Conservation (phyloP, 768 basidiomycete species). For the Termitomyces sp. region DNA sequence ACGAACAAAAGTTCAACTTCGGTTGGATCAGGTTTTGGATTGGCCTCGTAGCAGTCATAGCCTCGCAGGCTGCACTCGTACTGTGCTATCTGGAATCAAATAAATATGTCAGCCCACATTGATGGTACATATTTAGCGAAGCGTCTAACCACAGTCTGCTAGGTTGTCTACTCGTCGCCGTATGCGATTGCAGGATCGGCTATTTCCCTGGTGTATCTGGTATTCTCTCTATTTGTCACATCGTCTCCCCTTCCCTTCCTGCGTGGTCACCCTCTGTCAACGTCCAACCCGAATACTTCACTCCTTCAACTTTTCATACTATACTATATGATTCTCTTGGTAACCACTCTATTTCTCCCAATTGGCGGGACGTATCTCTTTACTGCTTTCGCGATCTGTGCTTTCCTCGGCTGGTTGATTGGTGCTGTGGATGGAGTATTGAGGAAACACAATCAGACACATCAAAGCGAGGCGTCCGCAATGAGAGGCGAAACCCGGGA, state of each 20-base stretch:
- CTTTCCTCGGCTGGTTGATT: conserved; percentile 41
- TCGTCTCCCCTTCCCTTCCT: conserved; percentile 4
- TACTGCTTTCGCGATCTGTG: conserved; percentile 48
- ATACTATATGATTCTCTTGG: conserved; percentile 53
- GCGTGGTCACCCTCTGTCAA: neutral
- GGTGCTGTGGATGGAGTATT: conserved; percentile 30
- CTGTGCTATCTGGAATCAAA: conserved; percentile 51
- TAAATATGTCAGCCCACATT: conserved; percentile 50
- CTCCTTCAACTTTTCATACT: conserved; percentile 51
- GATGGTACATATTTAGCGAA: neutral
- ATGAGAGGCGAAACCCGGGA: conserved; percentile 27
- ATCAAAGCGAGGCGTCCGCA: conserved; percentile 4
- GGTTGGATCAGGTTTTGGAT: conserved; percentile 63
- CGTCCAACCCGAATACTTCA: conserved; percentile 13
- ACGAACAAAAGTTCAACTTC: neutral
- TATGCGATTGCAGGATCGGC: conserved; percentile 48
- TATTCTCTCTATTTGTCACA: conserved; percentile 38
- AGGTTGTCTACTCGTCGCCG: conserved; percentile 63
- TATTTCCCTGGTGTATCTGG: conserved; percentile 48
- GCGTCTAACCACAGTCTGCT: neutral
- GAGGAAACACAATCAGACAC: conserved; percentile 6
- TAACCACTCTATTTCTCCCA: conserved; percentile 42
- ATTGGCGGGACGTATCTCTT: conserved; percentile 57
- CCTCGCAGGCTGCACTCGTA: conserved; percentile 45
- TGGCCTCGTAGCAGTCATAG: conserved; percentile 42